phyloP scores from a whole-genome alignment of 805 yeast species.

The Myxozyma lipomycoides region DNA sequence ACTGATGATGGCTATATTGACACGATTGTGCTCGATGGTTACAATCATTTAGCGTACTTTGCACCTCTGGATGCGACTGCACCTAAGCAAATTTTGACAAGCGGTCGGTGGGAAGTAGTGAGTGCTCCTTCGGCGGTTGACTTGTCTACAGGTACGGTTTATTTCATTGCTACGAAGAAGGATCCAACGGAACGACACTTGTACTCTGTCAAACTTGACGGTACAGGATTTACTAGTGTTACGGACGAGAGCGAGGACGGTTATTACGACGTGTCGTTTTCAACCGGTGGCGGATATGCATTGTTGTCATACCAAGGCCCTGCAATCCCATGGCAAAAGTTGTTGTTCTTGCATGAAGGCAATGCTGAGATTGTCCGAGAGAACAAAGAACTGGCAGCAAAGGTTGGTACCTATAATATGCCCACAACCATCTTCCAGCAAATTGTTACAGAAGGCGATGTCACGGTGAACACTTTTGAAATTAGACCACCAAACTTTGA shows the following conservation, averaged over 20 bases:
- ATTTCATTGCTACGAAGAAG: conserved; percentile 69
- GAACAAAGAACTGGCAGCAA: conserved; percentile 32
- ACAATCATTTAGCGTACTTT: conserved; percentile 78
- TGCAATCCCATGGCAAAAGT: conserved; percentile 67
- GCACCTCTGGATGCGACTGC: conserved; percentile 58
- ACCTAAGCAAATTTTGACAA: conserved; percentile 55
- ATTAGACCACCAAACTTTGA: conserved; percentile 74
- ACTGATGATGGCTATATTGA: conserved; percentile 73
- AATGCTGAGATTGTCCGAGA: conserved; percentile 32
- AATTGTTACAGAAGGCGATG: conserved; percentile 41
- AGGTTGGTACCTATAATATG: conserved; percentile 44
- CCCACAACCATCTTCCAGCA: conserved; percentile 57
- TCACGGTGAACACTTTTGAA: conserved; percentile 62
- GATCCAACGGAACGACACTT: conserved; percentile 82
- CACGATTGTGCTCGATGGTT: conserved; percentile 47
- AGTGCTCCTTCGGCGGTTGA: conserved; percentile 53
- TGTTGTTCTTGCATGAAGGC: conserved; percentile 51
- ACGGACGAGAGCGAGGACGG: conserved; percentile 57
- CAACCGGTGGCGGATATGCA: conserved; percentile 71
- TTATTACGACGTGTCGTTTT: conserved; percentile 67
- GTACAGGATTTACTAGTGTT: conserved; percentile 42
- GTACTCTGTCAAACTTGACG: conserved; percentile 59
- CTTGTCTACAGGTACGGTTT: conserved; percentile 50
- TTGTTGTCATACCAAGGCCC: conserved; percentile 77
- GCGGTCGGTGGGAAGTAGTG: conserved; percentile 90